Conservation (phyloP, 169 alveolate species). For the Plasmodium ovale region DNA sequence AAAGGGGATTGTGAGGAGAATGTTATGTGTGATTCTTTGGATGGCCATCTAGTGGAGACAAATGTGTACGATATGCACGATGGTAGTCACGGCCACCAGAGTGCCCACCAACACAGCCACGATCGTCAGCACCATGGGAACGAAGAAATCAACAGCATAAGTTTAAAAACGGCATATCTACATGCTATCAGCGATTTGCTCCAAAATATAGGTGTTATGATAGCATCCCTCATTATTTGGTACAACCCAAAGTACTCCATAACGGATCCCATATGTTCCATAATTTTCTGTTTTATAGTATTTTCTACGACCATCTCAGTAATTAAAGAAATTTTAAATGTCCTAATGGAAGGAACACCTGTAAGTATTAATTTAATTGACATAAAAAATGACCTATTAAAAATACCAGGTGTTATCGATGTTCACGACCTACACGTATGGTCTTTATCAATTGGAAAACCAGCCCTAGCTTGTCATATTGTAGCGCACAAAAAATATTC, state of each 20-base stretch:
- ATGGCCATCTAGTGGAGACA: background rate
- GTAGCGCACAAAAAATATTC: slow-evolving; percentile 84
- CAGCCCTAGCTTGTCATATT: slow-evolving; percentile 94
- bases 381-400: slow-evolving; percentile 86
- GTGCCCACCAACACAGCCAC: slow-evolving; percentile 62
- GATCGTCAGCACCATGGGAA: slow-evolving; percentile 12
- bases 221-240: slow-evolving; percentile 93
- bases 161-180: slow-evolving; percentile 94
- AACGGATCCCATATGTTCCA: slow-evolving; percentile 97
- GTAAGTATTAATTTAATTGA: slow-evolving; percentile 88
- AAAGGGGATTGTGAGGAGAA: slow-evolving; percentile 24
- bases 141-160: slow-evolving; percentile 86
- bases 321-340: slow-evolving; percentile 92
- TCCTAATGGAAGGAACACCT: slow-evolving; percentile 97
- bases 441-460: slow-evolving; percentile 94
- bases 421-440: slow-evolving; percentile 98
- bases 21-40: background rate
- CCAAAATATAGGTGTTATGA: slow-evolving; percentile 94
- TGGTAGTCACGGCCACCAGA: slow-evolving; percentile 73
- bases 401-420: slow-evolving; percentile 91
- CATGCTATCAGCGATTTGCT: slow-evolving; percentile 96
- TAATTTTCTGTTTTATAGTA: slow-evolving; percentile 93
- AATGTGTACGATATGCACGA: slow-evolving; percentile 81
- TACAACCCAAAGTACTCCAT: slow-evolving; percentile 87
- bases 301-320: slow-evolving; percentile 94